Evolutionary conservation across 345 rosid species (phyloP).

Genomic region (Citrus hindsii): DNA sequence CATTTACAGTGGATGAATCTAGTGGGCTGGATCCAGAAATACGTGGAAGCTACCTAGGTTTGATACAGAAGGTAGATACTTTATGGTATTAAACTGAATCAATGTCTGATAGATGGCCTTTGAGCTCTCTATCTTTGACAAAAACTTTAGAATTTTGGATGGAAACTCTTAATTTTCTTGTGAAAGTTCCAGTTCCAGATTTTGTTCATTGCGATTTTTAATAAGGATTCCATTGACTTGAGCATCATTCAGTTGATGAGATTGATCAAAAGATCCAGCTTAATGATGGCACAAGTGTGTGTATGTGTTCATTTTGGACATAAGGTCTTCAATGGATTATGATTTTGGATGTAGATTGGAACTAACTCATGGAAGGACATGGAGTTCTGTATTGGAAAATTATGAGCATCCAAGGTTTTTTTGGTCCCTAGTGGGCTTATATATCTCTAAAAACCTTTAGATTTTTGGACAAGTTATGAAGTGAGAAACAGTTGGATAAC

Average conservation of each 20-base stretch:
- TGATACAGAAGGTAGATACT: slow-evolving; percentile 71
- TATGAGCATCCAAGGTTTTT: background rate
- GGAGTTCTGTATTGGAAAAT: background rate
- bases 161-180: background rate
- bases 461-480: background rate
- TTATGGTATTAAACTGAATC: slow-evolving; percentile 2
- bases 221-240: background rate
- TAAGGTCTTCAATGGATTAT: background rate
- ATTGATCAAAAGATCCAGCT: background rate
- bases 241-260: background rate
- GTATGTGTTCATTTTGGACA: background rate
- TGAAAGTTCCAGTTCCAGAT: background rate
- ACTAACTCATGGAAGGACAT: background rate
- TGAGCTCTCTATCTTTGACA: background rate
- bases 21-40: slow-evolving; percentile 64
- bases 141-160: background rate
- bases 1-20: slow-evolving; percentile 86
- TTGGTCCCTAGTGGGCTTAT: background rate
- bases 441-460: background rate
- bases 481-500: background rate
- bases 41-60: slow-evolving; percentile 80
- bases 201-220: background rate
- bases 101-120: background rate
- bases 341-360: background rate
- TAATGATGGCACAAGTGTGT: background rate